Conservation (phyloP, 768 basidiomycete species). For the Suillus hirtellus region DNA sequence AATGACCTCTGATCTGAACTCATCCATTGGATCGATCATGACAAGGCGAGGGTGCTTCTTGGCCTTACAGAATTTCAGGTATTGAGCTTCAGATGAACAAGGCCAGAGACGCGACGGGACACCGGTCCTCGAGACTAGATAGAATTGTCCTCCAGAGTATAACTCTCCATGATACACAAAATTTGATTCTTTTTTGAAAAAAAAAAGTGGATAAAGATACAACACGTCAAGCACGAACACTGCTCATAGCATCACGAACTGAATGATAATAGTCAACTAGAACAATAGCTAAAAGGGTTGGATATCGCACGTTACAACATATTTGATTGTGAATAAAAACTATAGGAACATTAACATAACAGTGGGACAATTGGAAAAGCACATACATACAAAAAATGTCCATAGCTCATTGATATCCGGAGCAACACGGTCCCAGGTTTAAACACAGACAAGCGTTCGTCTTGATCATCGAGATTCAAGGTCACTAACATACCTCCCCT, state of each 20-base stretch:
- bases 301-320: neutral
- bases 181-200: too few species aligned
- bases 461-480: constrained; percentile 32
- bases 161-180: too few species aligned
- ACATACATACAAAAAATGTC: neutral
- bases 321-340: neutral
- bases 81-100: neutral
- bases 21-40: neutral
- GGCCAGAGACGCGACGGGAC: too few species aligned
- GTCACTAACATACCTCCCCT: constrained; percentile 49
- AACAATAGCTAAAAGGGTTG: neutral
- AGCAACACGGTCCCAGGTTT: neutral
- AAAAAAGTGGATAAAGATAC: too few species aligned
- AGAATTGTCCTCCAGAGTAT: too few species aligned
- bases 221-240: neutral
- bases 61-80: constrained; percentile 15
- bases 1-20: neutral
- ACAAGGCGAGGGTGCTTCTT: constrained; percentile 14
- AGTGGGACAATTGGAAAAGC: neutral
- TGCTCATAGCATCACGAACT: neutral
- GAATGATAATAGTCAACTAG: too few species aligned
- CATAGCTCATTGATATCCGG: neutral
- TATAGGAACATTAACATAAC: neutral
- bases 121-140: too few species aligned
- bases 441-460: neutral